Conservation (phyloP, 495 filamentous ascomycete species). For the Penicillium angulare region DNA sequence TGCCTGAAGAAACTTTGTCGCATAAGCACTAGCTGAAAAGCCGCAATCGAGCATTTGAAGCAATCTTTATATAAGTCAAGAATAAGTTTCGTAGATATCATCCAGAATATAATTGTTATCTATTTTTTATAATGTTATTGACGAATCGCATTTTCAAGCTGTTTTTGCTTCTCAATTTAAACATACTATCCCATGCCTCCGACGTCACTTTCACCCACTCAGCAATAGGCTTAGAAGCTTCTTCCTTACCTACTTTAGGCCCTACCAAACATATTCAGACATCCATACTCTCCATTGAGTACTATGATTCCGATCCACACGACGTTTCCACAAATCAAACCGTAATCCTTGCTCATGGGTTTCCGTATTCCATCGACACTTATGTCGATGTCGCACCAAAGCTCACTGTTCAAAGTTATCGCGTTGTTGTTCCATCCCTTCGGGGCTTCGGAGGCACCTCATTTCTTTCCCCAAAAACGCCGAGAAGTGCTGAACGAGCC, state of each 20-base stretch:
- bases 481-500: slow-evolving; percentile 22
- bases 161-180: too few relatives aligned
- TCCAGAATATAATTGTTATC: too few relatives aligned
- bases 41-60: neutral
- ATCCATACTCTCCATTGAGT: neutral
- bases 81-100: too few relatives aligned
- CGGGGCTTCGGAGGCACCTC: slow-evolving; percentile 23
- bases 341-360: slow-evolving; percentile 18
- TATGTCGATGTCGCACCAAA: slow-evolving; percentile 19
- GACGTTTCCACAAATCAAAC: slow-evolving; percentile 2
- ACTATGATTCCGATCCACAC: slow-evolving; percentile 1
- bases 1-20: neutral
- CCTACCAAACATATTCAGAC: neutral
- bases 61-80: too few relatives aligned
- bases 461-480: slow-evolving; percentile 13
- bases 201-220: neutral
- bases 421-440: slow-evolving; percentile 24
- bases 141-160: neutral
- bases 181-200: too few relatives aligned
- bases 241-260: neutral
- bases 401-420: slow-evolving; percentile 18
- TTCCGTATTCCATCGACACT: slow-evolving; percentile 24
- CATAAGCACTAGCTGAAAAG: neutral
- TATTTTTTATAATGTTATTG: too few relatives aligned
- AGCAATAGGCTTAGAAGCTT: neutral